Evolutionary conservation across 208 protist genomes (phyloP).

Genomic region (Strigomonas culicis): DNA sequence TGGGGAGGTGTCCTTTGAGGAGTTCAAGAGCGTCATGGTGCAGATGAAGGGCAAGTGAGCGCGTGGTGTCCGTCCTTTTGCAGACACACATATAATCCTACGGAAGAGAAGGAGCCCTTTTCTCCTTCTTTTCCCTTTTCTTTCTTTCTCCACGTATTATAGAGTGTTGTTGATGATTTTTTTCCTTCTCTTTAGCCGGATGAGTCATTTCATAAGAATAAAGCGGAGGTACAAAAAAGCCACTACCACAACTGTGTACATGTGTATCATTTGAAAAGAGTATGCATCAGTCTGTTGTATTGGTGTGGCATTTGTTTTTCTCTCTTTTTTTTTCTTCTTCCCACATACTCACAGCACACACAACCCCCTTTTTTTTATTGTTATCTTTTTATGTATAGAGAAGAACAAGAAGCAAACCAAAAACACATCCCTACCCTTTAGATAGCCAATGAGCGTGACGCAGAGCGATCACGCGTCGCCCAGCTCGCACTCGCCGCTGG

Average conservation of each 20-base stretch:
- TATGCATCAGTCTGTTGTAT: not conserved
- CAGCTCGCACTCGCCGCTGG: no score
- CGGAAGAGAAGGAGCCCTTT: not conserved
- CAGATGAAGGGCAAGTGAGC: slow-evolving; percentile 87
- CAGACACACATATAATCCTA: not conserved
- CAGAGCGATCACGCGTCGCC: no score
- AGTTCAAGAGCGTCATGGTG: slow-evolving; percentile 96
- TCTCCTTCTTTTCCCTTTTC: slow-evolving; percentile 6
- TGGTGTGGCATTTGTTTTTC: slow-evolving; percentile 1
- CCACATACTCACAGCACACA: not conserved
- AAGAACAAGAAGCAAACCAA: no score
- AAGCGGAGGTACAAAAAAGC: not conserved
- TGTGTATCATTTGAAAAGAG: slow-evolving; percentile 8
- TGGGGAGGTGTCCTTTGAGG: slow-evolving; percentile 93
- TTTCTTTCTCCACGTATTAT: slow-evolving; percentile 11
- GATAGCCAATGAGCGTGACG: no score
- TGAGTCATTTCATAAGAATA: not conserved
- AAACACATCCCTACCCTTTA: no score
- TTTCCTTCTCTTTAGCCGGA: not conserved
- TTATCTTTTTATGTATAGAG: no score
- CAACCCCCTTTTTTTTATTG: no score
- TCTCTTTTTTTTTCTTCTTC: slow-evolving; percentile 12
- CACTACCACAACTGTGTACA: not conserved
- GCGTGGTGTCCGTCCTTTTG: not conserved
- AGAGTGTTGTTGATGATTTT: no score